Conservation (phyloP, 371 early-diverging fungal species). For the Dentiscutata heterogama region DNA sequence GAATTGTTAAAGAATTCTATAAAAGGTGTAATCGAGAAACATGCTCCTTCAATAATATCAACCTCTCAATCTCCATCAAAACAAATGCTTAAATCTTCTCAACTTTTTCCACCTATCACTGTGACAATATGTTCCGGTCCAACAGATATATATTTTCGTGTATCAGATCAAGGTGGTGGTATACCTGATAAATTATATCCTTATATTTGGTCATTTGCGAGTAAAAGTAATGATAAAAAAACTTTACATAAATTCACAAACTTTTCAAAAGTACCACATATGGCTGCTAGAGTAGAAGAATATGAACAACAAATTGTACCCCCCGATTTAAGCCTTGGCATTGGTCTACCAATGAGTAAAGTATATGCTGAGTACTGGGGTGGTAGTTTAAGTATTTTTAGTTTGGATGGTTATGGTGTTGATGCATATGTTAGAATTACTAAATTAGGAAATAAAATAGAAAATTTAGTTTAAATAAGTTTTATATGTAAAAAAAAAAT, state of each 20-base stretch:
- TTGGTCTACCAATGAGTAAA: constrained; percentile 87
- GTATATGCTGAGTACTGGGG: constrained; percentile 92
- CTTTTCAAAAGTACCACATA: constrained; percentile 68
- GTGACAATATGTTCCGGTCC: constrained; percentile 85
- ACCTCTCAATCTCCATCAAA: not conserved
- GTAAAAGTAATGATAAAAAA: constrained; percentile 18
- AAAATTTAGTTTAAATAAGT: constrained; percentile 60
- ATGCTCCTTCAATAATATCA: constrained; percentile 34
- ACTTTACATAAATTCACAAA: constrained; percentile 61
- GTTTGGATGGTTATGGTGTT: constrained; percentile 88
- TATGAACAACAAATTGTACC: constrained; percentile 35
- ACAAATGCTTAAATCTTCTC: not conserved
- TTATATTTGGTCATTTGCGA: constrained; percentile 84
- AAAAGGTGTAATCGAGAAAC: constrained; percentile 62
- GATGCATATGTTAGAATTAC: constrained; percentile 88
- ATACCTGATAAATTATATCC: constrained; percentile 71
- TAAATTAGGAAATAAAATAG: constrained; percentile 72
- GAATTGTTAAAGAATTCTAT: constrained; percentile 94
- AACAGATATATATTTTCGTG: constrained; percentile 85
- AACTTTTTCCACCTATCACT: constrained; percentile 72
- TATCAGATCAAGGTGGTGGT: constrained; percentile 94
- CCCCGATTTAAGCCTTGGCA: constrained; percentile 70
- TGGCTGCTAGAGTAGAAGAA: constrained; percentile 71
- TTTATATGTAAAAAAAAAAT: not conserved
- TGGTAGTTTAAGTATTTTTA: constrained; percentile 74